Evolutionary conservation across 306 rosid species (phyloP).

Genomic region (Lathyrus tuberosus): DNA sequence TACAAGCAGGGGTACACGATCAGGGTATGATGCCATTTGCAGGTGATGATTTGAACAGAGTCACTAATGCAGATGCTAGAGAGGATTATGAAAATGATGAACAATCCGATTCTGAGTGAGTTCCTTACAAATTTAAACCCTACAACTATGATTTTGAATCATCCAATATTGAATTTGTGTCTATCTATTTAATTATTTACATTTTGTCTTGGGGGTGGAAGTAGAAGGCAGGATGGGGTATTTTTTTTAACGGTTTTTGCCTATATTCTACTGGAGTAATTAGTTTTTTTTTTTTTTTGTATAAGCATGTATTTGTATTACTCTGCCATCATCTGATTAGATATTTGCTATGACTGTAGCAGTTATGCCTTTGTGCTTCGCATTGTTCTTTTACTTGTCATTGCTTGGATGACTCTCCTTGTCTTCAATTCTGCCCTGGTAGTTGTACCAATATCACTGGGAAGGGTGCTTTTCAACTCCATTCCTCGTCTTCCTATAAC

Average conservation of each 20-base stretch:
- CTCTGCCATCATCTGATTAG: slow-evolving; percentile 27
- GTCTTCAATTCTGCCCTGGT: slow-evolving; percentile 88
- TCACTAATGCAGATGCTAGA: slow-evolving; percentile 46
- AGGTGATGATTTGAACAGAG: slow-evolving; percentile 64
- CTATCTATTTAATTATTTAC: slow-evolving; percentile 13
- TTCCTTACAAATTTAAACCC: slow-evolving; percentile 27
- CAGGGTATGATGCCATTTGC: slow-evolving; percentile 65
- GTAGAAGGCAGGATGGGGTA: background rate
- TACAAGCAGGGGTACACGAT: slow-evolving; percentile 66
- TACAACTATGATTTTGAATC: slow-evolving; percentile 2
- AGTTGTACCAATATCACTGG: slow-evolving; percentile 90
- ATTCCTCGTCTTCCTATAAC: slow-evolving; percentile 96
- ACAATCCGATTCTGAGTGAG: slow-evolving; percentile 97
- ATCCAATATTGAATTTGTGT: slow-evolving; percentile 12
- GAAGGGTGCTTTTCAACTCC: slow-evolving; percentile 82
- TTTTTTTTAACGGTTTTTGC: slow-evolving; percentile 7
- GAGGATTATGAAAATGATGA: slow-evolving; percentile 86
- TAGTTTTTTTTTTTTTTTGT: slow-evolving; percentile 30
- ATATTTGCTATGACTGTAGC: slow-evolving; percentile 38
- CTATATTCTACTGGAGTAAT: slow-evolving; percentile 9
- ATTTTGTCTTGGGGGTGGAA: background rate
- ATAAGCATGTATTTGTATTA: slow-evolving; percentile 10
- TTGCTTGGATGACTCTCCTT: slow-evolving; percentile 99
- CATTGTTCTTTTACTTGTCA: slow-evolving; percentile 85
- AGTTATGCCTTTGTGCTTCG: slow-evolving; percentile 91